phyloP scores from a whole-genome alignment of 495 filamentous ascomycete species.

The Penicillium angulare region DNA sequence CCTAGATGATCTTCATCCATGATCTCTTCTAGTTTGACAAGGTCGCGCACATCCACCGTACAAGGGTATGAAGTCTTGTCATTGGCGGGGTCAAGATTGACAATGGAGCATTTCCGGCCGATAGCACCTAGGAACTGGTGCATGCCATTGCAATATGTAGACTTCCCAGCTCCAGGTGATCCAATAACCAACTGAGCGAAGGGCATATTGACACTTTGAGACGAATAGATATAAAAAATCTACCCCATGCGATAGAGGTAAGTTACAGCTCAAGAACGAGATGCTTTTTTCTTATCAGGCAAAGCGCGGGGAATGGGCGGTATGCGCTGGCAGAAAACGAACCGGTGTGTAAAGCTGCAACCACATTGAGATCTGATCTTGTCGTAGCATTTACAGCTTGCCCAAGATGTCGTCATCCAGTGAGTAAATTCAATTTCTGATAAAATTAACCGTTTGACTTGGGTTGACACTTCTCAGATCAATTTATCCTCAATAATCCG shows the following conservation, averaged over 20 bases:
- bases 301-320: conserved; percentile 30
- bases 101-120: conserved; percentile 86
- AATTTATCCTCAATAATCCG: conserved; percentile 52
- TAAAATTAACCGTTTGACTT: background rate
- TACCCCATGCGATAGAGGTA: too few species aligned
- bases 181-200: conserved; percentile 83
- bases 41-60: conserved; percentile 84
- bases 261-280: background rate
- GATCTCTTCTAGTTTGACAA: conserved; percentile 87
- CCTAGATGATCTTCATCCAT: conserved; percentile 92
- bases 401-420: conserved; percentile 37
- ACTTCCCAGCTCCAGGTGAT: conserved; percentile 91
- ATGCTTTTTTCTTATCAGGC: conserved; percentile 24
- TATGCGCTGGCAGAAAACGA: conserved; percentile 31
- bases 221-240: too few species aligned
- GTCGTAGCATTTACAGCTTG: background rate
- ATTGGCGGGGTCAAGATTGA: conserved; percentile 97
- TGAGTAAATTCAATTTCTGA: conserved; percentile 18
- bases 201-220: conserved; percentile 43
- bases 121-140: conserved; percentile 96
- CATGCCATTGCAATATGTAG: conserved; percentile 98
- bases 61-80: conserved; percentile 65
- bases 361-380: background rate
- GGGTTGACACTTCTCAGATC: conserved; percentile 29
- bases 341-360: conserved; percentile 1